Evolutionary conservation across 2,329 filamentous ascomycete species (phyloP), one percentile per base, ranked within the genome.

Genomic region (Exophiala oligosperma): DNA sequence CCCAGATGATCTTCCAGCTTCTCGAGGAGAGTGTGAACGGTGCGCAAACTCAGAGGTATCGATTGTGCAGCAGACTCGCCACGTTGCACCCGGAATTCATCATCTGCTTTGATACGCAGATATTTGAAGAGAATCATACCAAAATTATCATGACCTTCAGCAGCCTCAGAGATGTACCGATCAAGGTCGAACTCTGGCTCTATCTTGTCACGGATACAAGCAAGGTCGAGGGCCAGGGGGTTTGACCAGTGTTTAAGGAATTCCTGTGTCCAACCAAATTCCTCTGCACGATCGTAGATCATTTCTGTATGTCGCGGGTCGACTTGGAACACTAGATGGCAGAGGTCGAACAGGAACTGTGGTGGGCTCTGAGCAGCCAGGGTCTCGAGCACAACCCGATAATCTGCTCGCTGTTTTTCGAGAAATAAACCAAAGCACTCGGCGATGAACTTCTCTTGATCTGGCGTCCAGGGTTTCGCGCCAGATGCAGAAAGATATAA

Each of bases 351-450:
- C 14, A 97, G 89, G 89, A 92, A 97, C 21, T 88, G 83, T 65
- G 87, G 83, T 65, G 87, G 90, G 70, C 97, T 91, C 70, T 94
- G 92, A 66, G 89, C 87, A 92, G 93, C 97, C 4, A 96, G 77
- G 58, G 91, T 92, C 70, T 96, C 88, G 57, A 99, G 83, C 12
- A 96, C 93, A 63, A 97, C 95, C 64, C 92, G 87, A 71, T 91
- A 89, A 55, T 92, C 85, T 3, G 87, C 82, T 9, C 91, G 86
- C 56, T 86, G 84, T 72, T 92, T 92, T 68, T 87, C 83, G 28
- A 97, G 80, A 70, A 96, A 97, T 9, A 89, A 89, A 52, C 90
- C 87, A 67, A 97, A 93, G 23, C 56, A 68, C 61, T 54, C 76
- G 72, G 59, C 77, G 32, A 82, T 73, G 47, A 81, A 77, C 59